Conservation (phyloP, 108 stramenopile species). For the Skeletonema marinoi region DNA sequence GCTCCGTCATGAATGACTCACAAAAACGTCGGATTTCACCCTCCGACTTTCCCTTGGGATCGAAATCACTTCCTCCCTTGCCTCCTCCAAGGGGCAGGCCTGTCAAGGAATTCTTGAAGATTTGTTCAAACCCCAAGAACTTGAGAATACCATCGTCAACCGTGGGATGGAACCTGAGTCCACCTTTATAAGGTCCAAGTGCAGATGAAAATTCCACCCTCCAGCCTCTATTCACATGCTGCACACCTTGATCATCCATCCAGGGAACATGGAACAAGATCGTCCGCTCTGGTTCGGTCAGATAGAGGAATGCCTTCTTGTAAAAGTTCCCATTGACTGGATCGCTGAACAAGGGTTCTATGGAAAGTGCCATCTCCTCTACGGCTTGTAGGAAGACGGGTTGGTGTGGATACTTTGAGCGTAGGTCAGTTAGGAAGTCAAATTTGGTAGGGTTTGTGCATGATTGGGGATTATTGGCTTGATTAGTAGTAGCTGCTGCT, state of each 20-base stretch:
- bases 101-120: slow-evolving; percentile 84
- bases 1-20: slow-evolving; percentile 79
- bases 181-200: slow-evolving; percentile 95
- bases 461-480: background rate
- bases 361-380: slow-evolving; percentile 70
- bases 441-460: slow-evolving; percentile 11
- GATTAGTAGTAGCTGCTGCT: background rate
- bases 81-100: slow-evolving; percentile 64
- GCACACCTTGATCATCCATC: slow-evolving; percentile 43
- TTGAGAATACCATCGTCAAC: slow-evolving; percentile 86
- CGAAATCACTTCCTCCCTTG: slow-evolving; percentile 74
- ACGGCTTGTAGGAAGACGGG: slow-evolving; percentile 75
- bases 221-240: slow-evolving; percentile 63
- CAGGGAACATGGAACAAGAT: slow-evolving; percentile 79
- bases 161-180: slow-evolving; percentile 89
- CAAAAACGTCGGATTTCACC: slow-evolving; percentile 81
- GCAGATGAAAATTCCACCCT: slow-evolving; percentile 86
- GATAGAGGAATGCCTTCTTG: slow-evolving; percentile 64
- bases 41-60: slow-evolving; percentile 82
- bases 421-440: slow-evolving; percentile 57
- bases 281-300: slow-evolving; percentile 81
- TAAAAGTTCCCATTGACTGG: slow-evolving; percentile 66
- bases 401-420: slow-evolving; percentile 66
- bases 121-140: slow-evolving; percentile 86
- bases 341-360: slow-evolving; percentile 65